Evolutionary conservation across 148 eudicot species (phyloP), one percentile per base, ranked within the genome.

Genomic region (Arbutus unedo): DNA sequence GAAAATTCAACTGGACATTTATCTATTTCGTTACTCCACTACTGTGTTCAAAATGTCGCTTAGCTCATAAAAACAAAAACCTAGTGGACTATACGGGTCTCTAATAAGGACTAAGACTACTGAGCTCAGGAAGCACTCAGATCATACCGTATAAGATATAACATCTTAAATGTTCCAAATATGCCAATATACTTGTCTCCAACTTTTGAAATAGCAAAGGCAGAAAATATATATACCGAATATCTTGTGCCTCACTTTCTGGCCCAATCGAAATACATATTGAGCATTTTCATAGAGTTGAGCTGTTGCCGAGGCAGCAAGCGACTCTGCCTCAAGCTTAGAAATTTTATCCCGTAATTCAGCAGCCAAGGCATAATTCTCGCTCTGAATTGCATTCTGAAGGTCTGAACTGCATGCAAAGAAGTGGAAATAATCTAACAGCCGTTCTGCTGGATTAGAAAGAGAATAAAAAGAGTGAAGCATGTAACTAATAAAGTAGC

Each of bases 211-310:
- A 13, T 11, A 43, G 77, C 6, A 64, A 71, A 70, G 76, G 86
- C 79, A 48, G 50, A 64, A 79, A 23, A 79, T 59, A 31, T 25
- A 53, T 82, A n/a, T 90, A 93, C 99, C 99, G 82, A 91, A 96
- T 64, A 78, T 90, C 86, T 89, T 96, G 85, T 96, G 99, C 85
- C 82, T 89, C 85, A 96, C 91, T 93, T 89, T 96, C 87, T 96
- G 99, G 76, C 99, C 99, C 90, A 96, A 88, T 79, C 95, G 98
- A 84, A 94, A 93, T 77, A 83, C 86, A 86, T 90, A 94, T 48
- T 91, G 90, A 78, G 93, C 91, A 86, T 83, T 93, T 83, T 88
- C 91, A 90, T 84, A 94, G 31, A 93, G 90, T 85, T 89, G 90
- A 85, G 92, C 97, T 85, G 89, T 94, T 74, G 94, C 92, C 48